Percentiles rank a stretch among this genome's conserved stretches.
Conservation (phyloP, 495 filamentous ascomycete genomes). For the Neurospora hispaniola region DNA sequence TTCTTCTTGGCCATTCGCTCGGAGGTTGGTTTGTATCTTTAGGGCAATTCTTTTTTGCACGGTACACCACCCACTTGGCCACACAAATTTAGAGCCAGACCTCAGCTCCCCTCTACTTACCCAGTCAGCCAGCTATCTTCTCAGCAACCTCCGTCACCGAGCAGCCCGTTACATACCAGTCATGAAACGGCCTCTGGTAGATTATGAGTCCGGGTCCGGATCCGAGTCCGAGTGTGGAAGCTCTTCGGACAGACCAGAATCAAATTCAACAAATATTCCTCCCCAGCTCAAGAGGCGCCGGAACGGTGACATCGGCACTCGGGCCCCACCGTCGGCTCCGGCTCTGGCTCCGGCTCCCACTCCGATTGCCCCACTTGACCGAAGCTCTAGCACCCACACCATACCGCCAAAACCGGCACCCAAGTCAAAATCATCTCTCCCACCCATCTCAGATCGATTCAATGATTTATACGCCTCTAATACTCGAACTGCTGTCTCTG, state of each 20-base stretch:
- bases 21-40: not conserved
- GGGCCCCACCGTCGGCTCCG: not conserved
- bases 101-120: not conserved
- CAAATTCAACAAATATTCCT: not conserved
- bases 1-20: not conserved
- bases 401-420: not conserved
- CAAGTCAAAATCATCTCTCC: slow-evolving; percentile 38
- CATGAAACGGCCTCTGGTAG: not conserved
- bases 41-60: not conserved
- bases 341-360: not conserved
- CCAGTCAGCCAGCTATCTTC: not conserved
- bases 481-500: slow-evolving; percentile 58
- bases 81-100: not conserved
- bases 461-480: slow-evolving; percentile 83
- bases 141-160: not conserved
- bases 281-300: not conserved
- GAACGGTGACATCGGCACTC: not conserved
- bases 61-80: not conserved
- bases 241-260: not conserved
- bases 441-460: slow-evolving; percentile 74
- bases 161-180: not conserved
- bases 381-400: not conserved
- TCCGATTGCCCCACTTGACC: not conserved
- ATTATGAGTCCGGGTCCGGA: not conserved
- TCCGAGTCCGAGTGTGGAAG: not conserved